Percentiles rank a stretch among this genome's conserved stretches.
These are phyloP conservation scores for Aureobasidium lini DNA, from an alignment of 2,329 filamentous ascomycete genomes.

Conservation along the genomic window DNA sequence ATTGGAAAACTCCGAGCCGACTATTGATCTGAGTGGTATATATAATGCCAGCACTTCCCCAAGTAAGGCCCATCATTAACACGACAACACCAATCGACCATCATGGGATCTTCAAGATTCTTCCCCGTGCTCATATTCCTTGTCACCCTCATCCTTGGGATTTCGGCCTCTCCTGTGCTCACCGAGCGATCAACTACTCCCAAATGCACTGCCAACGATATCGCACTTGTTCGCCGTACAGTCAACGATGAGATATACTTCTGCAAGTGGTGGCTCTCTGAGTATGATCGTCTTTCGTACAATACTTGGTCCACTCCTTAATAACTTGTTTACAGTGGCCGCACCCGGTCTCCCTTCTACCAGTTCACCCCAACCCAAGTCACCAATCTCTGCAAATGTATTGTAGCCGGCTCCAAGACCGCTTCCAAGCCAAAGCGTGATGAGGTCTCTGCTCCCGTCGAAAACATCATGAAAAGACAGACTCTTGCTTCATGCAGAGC, in stretches of 20 bases:
- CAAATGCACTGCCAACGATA: neutral
- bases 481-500: neutral
- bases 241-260: neutral
- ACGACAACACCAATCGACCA: no score
- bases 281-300: neutral
- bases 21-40: no score
- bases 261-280: neutral
- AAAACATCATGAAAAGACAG: neutral
- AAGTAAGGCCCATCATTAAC: no score
- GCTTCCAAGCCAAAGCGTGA: neutral
- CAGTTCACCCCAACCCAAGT: neutral
- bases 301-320: neutral
- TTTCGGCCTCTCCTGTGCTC: neutral
- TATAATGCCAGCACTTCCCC: no score
- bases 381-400: neutral
- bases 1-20: no score
- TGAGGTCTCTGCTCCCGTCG: neutral
- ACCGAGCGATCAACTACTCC: neutral
- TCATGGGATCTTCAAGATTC: no score
- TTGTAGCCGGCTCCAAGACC: neutral
- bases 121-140: no score
- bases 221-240: neutral
- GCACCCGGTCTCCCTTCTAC: neutral
- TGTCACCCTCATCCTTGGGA: neutral
- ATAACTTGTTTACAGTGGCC: neutral